Conservation (phyloP, 352 stramenopile species). For the Thalassiosira livingstoniorum region DNA sequence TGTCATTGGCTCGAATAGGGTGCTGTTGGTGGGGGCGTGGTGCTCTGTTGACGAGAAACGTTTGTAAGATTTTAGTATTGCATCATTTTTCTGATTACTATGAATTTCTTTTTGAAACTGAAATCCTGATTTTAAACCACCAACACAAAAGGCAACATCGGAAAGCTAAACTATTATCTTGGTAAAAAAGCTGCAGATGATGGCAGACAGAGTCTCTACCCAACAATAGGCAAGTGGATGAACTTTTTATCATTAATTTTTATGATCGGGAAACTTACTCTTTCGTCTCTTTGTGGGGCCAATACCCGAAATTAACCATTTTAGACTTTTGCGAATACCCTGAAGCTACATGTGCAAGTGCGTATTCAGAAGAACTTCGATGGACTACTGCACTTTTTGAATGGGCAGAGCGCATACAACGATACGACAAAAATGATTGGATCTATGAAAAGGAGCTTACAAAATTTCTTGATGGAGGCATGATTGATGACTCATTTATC, state of each 20-base stretch:
- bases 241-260: no score
- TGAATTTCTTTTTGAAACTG: background rate
- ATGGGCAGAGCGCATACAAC: constrained; percentile 39
- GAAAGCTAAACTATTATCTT: constrained; percentile 31
- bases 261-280: no score
- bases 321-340: constrained; percentile 29
- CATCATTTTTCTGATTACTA: background rate
- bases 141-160: constrained; percentile 41
- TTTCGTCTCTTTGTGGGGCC: no score
- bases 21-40: constrained; percentile 39
- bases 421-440: constrained; percentile 31
- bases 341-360: constrained; percentile 45
- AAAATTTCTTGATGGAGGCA: constrained; percentile 45
- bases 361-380: constrained; percentile 41
- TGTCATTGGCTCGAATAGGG: constrained; percentile 5
- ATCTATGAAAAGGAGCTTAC: constrained; percentile 26
- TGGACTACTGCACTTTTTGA: constrained; percentile 41
- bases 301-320: no score
- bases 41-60: background rate
- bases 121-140: no score
- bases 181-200: constrained; percentile 22
- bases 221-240: no score
- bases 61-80: background rate
- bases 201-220: constrained; percentile 19
- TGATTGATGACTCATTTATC: constrained; percentile 52